A percentile compares a stretch with the other conserved stretches of the same genome.
These are phyloP conservation scores for Colletotrichum falcatum DNA, from an alignment of 2,329 filamentous ascomycete species.

Conservation along the genomic window DNA sequence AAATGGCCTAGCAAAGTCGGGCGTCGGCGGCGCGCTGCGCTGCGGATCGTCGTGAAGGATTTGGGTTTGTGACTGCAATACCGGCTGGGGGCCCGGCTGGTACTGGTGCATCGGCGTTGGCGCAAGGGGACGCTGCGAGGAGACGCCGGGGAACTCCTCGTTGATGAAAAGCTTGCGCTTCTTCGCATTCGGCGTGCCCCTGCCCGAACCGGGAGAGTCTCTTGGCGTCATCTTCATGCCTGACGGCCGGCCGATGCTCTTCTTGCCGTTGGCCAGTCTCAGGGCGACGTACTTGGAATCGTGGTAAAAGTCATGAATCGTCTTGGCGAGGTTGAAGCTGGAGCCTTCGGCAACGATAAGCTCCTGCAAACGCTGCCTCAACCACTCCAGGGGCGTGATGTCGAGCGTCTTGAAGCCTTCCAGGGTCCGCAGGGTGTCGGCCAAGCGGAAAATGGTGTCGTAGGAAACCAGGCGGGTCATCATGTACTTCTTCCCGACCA, in stretches of 20 bases:
- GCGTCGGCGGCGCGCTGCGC: conserved; percentile 20
- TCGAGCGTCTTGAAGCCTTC: conserved; percentile 63
- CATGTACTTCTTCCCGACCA: conserved; percentile 65
- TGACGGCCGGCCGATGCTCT: conserved; percentile 68
- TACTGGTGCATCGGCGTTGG: conserved; percentile 12
- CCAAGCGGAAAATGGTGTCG: conserved; percentile 68
- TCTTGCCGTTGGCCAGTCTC: conserved; percentile 65
- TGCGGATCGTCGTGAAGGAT: conserved; percentile 2
- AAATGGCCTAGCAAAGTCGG: conserved; percentile 18
- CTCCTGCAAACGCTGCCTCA: conserved; percentile 68
- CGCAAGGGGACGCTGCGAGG: conserved; percentile 20
- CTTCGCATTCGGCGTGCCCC: conserved; percentile 45
- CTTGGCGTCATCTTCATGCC: conserved; percentile 54
- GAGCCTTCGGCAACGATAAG: conserved; percentile 56
- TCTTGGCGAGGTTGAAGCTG: conserved; percentile 63
- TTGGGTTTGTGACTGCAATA: not conserved
- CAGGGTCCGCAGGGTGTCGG: conserved; percentile 65
- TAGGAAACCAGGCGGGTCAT: conserved; percentile 61
- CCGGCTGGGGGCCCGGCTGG: not conserved
- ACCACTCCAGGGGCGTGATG: conserved; percentile 66
- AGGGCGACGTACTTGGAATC: conserved; percentile 64
- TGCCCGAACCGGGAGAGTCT: conserved; percentile 38
- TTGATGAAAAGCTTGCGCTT: conserved; percentile 49
- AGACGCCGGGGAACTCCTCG: conserved; percentile 18
- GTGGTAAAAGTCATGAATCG: conserved; percentile 67